These are phyloP conservation scores for Apiospora sp. DNA, from an alignment of 2,329 filamentous ascomycete species.

Conservation along the genomic window DNA sequence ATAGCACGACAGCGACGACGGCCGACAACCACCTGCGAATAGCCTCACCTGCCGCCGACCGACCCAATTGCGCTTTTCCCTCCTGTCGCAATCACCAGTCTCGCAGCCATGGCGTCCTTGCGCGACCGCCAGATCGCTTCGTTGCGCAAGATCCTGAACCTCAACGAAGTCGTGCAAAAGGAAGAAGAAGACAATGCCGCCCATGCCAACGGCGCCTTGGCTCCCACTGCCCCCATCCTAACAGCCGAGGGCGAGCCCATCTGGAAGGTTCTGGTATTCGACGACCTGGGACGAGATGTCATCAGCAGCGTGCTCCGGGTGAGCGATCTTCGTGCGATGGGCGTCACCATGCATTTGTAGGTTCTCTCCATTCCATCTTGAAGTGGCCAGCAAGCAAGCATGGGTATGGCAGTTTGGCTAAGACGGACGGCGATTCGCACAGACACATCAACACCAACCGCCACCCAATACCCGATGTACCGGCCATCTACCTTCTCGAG, in stretches of 20 bases:
- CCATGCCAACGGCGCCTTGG: slow-evolving; percentile 68
- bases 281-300: slow-evolving; percentile 88
- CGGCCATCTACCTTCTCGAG: slow-evolving; percentile 95
- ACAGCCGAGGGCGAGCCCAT: slow-evolving; percentile 90
- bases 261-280: slow-evolving; percentile 98
- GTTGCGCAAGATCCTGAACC: slow-evolving; percentile 93
- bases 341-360: slow-evolving; percentile 96
- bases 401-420: background rate
- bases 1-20: background rate
- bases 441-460: slow-evolving; percentile 83
- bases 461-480: slow-evolving; percentile 94
- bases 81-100: background rate
- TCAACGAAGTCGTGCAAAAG: slow-evolving; percentile 78
- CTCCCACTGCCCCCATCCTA: slow-evolving; percentile 79
- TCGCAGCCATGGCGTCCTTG: slow-evolving; percentile 38
- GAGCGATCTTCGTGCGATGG: slow-evolving; percentile 89
- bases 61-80: background rate
- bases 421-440: background rate
- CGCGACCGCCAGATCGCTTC: slow-evolving; percentile 64
- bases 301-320: slow-evolving; percentile 96
- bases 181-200: slow-evolving; percentile 65
- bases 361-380: slow-evolving; percentile 31
- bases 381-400: background rate
- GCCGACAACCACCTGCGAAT: background rate
- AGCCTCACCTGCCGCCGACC: background rate